These are phyloP conservation scores for Coelastrella sp. DNA, from an alignment of 139 green algal species.

Conservation along the genomic window DNA sequence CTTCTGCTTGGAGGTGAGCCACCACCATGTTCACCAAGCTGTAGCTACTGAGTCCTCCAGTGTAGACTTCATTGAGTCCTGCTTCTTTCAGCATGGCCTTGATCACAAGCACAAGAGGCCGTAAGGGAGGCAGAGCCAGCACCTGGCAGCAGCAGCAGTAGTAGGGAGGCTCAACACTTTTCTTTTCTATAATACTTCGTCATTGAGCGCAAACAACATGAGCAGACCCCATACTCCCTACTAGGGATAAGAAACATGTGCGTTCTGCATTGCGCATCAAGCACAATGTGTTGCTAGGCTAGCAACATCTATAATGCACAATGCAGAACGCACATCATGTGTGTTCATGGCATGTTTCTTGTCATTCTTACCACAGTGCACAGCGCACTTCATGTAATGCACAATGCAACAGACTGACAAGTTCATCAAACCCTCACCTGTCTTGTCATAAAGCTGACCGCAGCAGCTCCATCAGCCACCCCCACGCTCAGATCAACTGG, in stretches of 20 bases:
- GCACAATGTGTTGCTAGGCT: too few relatives aligned
- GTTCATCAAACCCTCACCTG: conserved; percentile 30
- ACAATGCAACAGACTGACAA: background rate
- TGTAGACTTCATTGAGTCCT: conserved; percentile 82
- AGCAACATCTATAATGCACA: too few relatives aligned
- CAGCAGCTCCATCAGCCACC: conserved; percentile 72
- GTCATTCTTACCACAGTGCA: too few relatives aligned
- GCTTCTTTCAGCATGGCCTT: conserved; percentile 77
- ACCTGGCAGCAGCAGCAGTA: conserved; percentile 52
- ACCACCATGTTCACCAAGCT: conserved; percentile 79
- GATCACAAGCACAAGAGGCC: conserved; percentile 75
- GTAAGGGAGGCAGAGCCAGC: conserved; percentile 64
- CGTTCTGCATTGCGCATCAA: too few relatives aligned
- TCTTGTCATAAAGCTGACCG: conserved; percentile 63
- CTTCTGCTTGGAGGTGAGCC: conserved; percentile 76
- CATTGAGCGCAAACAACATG: background rate
- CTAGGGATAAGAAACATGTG: background rate
- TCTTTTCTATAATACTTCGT: background rate
- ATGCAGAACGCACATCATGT: too few relatives aligned
- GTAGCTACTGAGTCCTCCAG: conserved; percentile 80
- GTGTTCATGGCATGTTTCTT: too few relatives aligned
- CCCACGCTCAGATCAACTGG: conserved; percentile 80
- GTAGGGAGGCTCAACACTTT: background rate
- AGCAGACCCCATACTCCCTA: background rate
- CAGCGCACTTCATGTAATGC: background rate